phyloP scores from a whole-genome alignment of 1,139 yeast species.

The Nakaseomyces sp. region DNA sequence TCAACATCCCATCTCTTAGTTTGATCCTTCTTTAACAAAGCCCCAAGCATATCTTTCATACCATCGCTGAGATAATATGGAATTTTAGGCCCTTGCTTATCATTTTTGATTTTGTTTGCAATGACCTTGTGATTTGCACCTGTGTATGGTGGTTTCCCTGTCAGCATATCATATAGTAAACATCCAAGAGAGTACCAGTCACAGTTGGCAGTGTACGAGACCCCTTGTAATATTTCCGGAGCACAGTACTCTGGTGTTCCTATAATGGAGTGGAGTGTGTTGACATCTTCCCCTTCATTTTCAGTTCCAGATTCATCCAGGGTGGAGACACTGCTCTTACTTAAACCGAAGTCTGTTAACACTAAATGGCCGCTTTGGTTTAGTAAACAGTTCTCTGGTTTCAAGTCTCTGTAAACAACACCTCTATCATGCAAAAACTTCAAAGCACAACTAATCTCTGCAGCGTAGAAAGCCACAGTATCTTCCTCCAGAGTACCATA shows the following conservation, averaged over 20 bases:
- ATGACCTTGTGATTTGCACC: constrained; percentile 81
- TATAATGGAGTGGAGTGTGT: constrained; percentile 57
- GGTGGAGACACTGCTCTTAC: constrained; percentile 45
- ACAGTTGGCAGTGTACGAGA: constrained; percentile 76
- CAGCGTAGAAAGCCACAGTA: constrained; percentile 72
- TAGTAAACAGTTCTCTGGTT: constrained; percentile 87
- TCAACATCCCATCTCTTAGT: constrained; percentile 66
- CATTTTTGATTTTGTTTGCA: constrained; percentile 69
- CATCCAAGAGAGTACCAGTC: constrained; percentile 99
- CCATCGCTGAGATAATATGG: constrained; percentile 79
- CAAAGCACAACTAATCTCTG: constrained; percentile 78
- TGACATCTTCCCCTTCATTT: constrained; percentile 25
- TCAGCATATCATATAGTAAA: constrained; percentile 73
- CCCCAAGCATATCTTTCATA: constrained; percentile 72
- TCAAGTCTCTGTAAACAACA: constrained; percentile 82
- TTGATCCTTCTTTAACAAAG: constrained; percentile 67
- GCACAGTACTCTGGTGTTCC: constrained; percentile 98
- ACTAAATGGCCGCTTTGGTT: constrained; percentile 74
- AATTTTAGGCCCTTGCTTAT: constrained; percentile 50
- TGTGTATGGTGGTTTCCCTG: constrained; percentile 91
- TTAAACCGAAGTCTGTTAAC: constrained; percentile 84
- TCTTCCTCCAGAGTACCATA: constrained; percentile 49
- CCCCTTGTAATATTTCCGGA: constrained; percentile 82
- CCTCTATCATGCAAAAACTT: constrained; percentile 74
- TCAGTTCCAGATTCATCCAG: constrained; percentile 17